These are phyloP conservation scores for Acacia melanoxylon DNA, from an alignment of 306 rosid species.

Conservation along the genomic window DNA sequence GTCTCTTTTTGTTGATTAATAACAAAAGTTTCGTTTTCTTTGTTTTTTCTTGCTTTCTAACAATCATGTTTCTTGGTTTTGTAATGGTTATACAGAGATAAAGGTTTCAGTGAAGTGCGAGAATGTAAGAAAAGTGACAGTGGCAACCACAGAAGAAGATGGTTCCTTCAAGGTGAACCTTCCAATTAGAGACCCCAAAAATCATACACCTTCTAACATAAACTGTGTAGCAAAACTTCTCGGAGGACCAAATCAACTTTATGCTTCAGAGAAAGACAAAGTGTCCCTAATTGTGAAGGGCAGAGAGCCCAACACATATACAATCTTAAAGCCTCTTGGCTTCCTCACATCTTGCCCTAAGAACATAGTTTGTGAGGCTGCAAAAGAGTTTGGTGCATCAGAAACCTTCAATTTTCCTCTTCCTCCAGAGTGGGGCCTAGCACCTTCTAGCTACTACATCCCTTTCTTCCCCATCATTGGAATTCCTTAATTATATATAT, in stretches of 20 bases:
- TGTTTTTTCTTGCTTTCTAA: background rate
- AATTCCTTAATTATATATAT: slow-evolving; percentile 41
- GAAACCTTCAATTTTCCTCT: slow-evolving; percentile 75
- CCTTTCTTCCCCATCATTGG: slow-evolving; percentile 91
- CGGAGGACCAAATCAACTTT: slow-evolving; percentile 78
- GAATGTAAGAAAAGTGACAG: slow-evolving; percentile 42
- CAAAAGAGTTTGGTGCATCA: slow-evolving; percentile 49
- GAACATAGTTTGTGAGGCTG: slow-evolving; percentile 38
- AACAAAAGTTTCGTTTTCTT: background rate
- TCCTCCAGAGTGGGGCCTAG: slow-evolving; percentile 91
- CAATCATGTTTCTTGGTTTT: background rate
- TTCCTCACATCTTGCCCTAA: slow-evolving; percentile 63
- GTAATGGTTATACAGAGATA: slow-evolving; percentile 43
- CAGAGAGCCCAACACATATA: slow-evolving; percentile 42
- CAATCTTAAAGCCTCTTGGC: slow-evolving; percentile 62
- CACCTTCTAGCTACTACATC: slow-evolving; percentile 74
- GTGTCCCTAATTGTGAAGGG: slow-evolving; percentile 47
- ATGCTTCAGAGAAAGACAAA: slow-evolving; percentile 39
- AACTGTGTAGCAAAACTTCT: slow-evolving; percentile 62
- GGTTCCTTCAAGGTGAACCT: slow-evolving; percentile 63
- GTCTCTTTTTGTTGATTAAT: background rate
- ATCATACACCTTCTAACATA: slow-evolving; percentile 3
- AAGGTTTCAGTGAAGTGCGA: slow-evolving; percentile 72
- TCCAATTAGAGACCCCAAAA: slow-evolving; percentile 36
- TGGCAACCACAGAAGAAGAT: slow-evolving; percentile 55